phyloP scores from a whole-genome alignment of 768 basidiomycete species.

The Candolleomyces aberdarensis region DNA sequence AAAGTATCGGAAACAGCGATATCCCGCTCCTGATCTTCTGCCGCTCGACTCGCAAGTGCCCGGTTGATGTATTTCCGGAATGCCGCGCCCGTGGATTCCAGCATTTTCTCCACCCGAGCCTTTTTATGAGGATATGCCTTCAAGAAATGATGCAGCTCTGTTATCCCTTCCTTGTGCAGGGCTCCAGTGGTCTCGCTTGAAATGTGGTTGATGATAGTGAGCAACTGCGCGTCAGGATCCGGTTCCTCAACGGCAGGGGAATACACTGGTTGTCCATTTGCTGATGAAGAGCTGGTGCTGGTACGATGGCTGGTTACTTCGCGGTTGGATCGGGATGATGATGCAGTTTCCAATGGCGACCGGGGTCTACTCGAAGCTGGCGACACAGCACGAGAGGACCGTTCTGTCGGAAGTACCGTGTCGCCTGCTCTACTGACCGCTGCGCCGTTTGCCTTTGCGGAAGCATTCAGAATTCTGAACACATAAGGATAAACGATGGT shows the following conservation, averaged over 20 bases:
- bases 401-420: conserved; percentile 10
- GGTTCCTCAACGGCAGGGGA: conserved; percentile 69
- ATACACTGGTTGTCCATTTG: conserved; percentile 49
- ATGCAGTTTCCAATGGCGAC: conserved; percentile 64
- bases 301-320: conserved; percentile 63
- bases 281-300: conserved; percentile 67
- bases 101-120: conserved; percentile 78
- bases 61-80: conserved; percentile 91
- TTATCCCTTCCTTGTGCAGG: conserved; percentile 91
- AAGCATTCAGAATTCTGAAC: conserved; percentile 82
- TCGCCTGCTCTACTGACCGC: conserved; percentile 31
- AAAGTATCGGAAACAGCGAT: conserved; percentile 81
- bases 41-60: conserved; percentile 83
- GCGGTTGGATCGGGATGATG: conserved; percentile 47
- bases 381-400: conserved; percentile 41
- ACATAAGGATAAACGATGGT: conserved; percentile 96
- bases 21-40: conserved; percentile 78
- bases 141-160: conserved; percentile 89
- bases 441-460: conserved; percentile 41
- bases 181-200: conserved; percentile 87
- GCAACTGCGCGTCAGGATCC: conserved; percentile 82
- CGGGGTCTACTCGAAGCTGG: conserved; percentile 66
- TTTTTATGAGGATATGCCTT: conserved; percentile 87
- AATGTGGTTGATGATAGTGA: conserved; percentile 81
- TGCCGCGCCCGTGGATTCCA: conserved; percentile 84